These are phyloP conservation scores for Neocatenulostroma microsporum DNA, from an alignment of 2,329 filamentous ascomycete species.

Conservation along the genomic window DNA sequence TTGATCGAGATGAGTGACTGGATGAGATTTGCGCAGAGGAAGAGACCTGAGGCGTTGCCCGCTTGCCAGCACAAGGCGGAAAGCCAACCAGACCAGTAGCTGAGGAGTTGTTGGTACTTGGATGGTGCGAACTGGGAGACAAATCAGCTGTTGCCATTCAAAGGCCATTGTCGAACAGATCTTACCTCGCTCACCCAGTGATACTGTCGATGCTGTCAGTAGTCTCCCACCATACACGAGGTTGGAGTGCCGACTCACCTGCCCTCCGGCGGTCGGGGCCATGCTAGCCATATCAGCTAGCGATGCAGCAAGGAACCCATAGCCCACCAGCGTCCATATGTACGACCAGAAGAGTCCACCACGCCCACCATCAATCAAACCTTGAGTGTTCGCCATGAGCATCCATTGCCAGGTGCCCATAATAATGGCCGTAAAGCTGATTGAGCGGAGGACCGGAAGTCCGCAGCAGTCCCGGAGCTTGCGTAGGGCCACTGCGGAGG, in stretches of 20 bases:
- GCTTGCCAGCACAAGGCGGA: slow-evolving; percentile 45
- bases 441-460: no score
- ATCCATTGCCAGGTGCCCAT: slow-evolving; percentile 34
- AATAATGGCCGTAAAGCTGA: slow-evolving; percentile 45
- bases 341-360: slow-evolving; percentile 22
- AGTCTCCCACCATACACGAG: no score
- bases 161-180: no score
- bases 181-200: no score
- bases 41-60: slow-evolving; percentile 41
- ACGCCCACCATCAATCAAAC: slow-evolving; percentile 19
- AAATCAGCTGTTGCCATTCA: no score
- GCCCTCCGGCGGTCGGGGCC: slow-evolving; percentile 26
- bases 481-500: no score
- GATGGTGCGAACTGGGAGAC: slow-evolving; percentile 19
- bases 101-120: slow-evolving; percentile 22
- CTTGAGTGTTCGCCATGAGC: slow-evolving; percentile 29
- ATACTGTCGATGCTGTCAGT: no score
- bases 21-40: slow-evolving; percentile 43
- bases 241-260: no score
- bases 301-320: slow-evolving; percentile 17
- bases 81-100: slow-evolving; percentile 39
- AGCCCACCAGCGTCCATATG: slow-evolving; percentile 20
- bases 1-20: slow-evolving; percentile 39
- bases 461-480: no score
- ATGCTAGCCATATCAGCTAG: slow-evolving; percentile 30